Conservation (phyloP, 192 early-diverging fungal genomes). For the Jimgerdemannia lactiflua region DNA sequence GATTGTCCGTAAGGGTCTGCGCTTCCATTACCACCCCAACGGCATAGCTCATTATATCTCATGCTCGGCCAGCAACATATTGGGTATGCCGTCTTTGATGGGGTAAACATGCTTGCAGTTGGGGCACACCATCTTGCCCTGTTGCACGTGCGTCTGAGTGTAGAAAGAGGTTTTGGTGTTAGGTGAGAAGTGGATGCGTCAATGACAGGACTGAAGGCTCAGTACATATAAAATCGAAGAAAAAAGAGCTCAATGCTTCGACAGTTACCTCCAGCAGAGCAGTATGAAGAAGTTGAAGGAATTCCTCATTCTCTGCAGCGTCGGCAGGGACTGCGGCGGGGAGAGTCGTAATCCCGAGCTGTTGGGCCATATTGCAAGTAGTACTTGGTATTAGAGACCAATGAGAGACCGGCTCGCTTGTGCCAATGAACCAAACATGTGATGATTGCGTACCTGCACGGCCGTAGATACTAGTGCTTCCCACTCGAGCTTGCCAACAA, state of each 20-base stretch:
- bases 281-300: slow-evolving; percentile 72
- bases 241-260: background rate
- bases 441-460: slow-evolving; percentile 44
- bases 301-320: slow-evolving; percentile 57
- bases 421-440: background rate
- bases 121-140: slow-evolving; percentile 89
- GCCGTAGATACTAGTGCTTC: slow-evolving; percentile 60
- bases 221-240: background rate
- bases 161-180: background rate
- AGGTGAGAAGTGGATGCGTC: background rate
- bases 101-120: slow-evolving; percentile 89
- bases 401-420: background rate
- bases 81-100: slow-evolving; percentile 92
- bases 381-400: background rate
- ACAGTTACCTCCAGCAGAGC: slow-evolving; percentile 74
- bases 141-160: slow-evolving; percentile 72
- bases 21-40: too few relatives aligned
- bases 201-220: background rate
- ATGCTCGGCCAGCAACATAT: slow-evolving; percentile 83
- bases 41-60: slow-evolving; percentile 53
- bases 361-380: background rate
- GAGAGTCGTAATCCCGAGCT: slow-evolving; percentile 69
- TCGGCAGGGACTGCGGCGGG: slow-evolving; percentile 61
- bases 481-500: slow-evolving; percentile 85
- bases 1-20: too few relatives aligned